phyloP scores from a whole-genome alignment of 2,329 filamentous ascomycete species.

The Aureobasidium sp. region DNA sequence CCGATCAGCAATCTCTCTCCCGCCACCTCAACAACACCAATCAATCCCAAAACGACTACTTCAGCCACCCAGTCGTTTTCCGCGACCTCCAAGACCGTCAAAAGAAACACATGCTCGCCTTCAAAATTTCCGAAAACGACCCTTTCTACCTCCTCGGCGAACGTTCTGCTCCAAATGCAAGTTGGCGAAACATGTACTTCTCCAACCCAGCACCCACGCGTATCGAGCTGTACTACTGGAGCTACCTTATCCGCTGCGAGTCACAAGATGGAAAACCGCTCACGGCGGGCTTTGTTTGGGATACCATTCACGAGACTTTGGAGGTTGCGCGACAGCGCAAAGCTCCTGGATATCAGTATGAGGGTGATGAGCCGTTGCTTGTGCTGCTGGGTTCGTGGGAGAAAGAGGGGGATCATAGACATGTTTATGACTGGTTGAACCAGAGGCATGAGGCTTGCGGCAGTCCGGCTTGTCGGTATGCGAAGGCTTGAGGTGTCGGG shows the following conservation, averaged over 20 bases:
- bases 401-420: slow-evolving; percentile 1
- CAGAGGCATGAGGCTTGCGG: slow-evolving; percentile 6
- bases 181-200: slow-evolving; percentile 9
- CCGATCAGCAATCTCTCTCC: not conserved
- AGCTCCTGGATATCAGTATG: slow-evolving; percentile 6
- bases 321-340: slow-evolving; percentile 8
- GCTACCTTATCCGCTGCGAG: slow-evolving; percentile 6
- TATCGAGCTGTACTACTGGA: slow-evolving; percentile 9
- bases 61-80: slow-evolving; percentile 2
- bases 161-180: not conserved
- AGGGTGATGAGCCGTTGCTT: slow-evolving; percentile 3
- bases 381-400: slow-evolving; percentile 7
- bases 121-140: slow-evolving; percentile 8
- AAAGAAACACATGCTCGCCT: slow-evolving; percentile 9
- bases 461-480: slow-evolving; percentile 1
- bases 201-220: slow-evolving; percentile 6
- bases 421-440: slow-evolving; percentile 9
- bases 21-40: not conserved
- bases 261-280: slow-evolving; percentile 7
- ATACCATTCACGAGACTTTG: slow-evolving; percentile 1
- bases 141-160: slow-evolving; percentile 8
- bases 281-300: slow-evolving; percentile 7
- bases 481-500: not conserved
- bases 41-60: not conserved
- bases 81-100: slow-evolving; percentile 5